Percentiles rank a stretch among this genome's conserved stretches.
Evolutionary conservation across 75 land plant species (phyloP).

Genomic region (Pseudotsuga menziesii): DNA sequence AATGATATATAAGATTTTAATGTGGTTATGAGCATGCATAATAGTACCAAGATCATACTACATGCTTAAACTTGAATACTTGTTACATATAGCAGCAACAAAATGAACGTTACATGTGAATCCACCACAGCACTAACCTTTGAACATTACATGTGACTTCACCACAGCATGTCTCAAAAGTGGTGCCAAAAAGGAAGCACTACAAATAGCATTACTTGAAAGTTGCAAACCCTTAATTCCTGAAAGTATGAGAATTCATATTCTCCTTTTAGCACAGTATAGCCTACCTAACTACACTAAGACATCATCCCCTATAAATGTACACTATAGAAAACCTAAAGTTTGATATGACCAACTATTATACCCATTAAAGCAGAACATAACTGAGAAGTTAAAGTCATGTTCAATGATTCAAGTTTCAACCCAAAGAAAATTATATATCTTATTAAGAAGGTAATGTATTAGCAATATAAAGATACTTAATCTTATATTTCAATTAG

Average conservation of each 20-base stretch:
- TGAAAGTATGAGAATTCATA: background rate
- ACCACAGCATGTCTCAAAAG: no score
- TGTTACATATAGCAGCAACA: no score
- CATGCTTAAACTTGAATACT: no score
- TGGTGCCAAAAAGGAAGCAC: no score
- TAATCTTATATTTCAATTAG: background rate
- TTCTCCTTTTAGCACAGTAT: background rate
- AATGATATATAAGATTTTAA: no score
- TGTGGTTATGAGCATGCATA: no score
- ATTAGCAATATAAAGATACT: background rate
- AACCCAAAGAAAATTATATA: background rate
- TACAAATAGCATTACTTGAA: no score
- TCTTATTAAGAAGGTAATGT: background rate
- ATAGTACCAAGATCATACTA: no score
- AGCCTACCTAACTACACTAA: background rate
- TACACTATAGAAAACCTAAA: background rate
- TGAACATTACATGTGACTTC: no score
- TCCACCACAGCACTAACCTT: no score
- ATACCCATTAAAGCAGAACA: background rate
- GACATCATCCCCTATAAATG: background rate
- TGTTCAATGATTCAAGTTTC: background rate
- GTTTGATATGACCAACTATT: background rate
- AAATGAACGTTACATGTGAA: no score
- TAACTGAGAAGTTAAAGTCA: background rate
- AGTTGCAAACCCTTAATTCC: background rate